Evolutionary conservation across 2,329 filamentous ascomycete genomes (phyloP), one percentile per base, ranked within the genome.

Genomic region (Akanthomyces uredinophilus): DNA sequence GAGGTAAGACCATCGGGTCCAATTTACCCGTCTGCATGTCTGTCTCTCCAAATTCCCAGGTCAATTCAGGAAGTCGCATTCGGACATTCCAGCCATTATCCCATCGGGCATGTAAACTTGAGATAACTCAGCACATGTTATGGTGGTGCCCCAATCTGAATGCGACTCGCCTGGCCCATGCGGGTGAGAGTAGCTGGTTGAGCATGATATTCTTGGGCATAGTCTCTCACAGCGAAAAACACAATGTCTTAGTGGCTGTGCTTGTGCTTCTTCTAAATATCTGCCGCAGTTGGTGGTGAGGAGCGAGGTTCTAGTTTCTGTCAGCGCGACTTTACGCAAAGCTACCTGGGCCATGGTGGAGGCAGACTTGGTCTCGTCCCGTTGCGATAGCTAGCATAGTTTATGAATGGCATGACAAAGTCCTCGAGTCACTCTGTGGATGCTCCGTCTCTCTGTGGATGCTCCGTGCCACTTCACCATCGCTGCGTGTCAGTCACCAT

Each of bases 381-480:
- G 35, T 58, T 58, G 18, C 29, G 49, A 22, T 50, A 58, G 55
- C 46, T 58, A 41, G 32, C 18, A 58, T 50, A 58, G 44, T 58
- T 44, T 41, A 50, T 32, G 22, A 50, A 58, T 50, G 46, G 55
- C 55, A 49, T 49, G 22, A 47, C 44, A 46, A 24, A 14, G n/a
- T 18, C 20, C 44, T 29, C 24, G 47, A 24, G 13, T 18, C 6
- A 56, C 35, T 35, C n/a, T 27, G 41, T 56, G 24, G n/a, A 8
- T 44, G 14, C 20, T 35, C 18, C 18, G 14, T 53, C n/a, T n/a
- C 18, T 43, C n/a, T 27, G 41, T 56, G 24, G n/a, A 8, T 44
- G 14, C 20, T 35, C 18, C 18, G 14, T 53, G 14, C 27, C 20
- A 10, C 53, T 57, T 24, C 14, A 27, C 37, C 7, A 29, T 16